A percentile compares a stretch with the other conserved stretches of the same genome.
phyloP scores from a whole-genome alignment of 169 alveolate species.

The Plasmodium billcollinsi region DNA sequence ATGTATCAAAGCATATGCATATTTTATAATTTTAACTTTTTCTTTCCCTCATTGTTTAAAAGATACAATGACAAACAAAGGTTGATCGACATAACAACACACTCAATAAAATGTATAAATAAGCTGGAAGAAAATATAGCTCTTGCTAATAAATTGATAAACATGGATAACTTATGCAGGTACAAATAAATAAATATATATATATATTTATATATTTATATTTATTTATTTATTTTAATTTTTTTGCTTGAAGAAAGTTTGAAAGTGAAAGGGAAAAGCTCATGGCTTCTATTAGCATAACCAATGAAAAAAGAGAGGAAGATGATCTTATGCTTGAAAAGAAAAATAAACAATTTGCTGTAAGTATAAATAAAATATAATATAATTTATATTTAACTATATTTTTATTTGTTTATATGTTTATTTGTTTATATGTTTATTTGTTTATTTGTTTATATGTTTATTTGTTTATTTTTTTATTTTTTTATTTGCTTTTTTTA shows the following conservation, averaged over 20 bases:
- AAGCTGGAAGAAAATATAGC: constrained; percentile 40
- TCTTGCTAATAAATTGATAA: constrained; percentile 54
- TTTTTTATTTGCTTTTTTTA: too few species aligned
- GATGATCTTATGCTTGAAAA: background rate
- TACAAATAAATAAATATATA: background rate
- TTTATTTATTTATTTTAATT: background rate
- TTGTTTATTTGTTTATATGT: constrained; percentile 1
- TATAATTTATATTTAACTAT: background rate
- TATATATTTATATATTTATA: background rate
- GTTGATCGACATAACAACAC: constrained; percentile 33
- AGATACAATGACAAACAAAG: constrained; percentile 62
- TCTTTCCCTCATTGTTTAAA: background rate
- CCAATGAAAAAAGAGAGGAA: constrained; percentile 4
- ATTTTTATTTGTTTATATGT: background rate
- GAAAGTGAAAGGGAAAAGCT: constrained; percentile 56
- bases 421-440: background rate
- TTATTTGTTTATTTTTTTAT: too few species aligned
- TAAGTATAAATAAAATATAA: constrained; percentile 6
- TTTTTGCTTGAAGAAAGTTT: constrained; percentile 21
- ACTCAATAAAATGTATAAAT: constrained; percentile 48
- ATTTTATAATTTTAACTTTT: background rate
- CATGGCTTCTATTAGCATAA: background rate
- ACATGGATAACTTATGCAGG: constrained; percentile 56
- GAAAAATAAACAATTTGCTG: background rate
- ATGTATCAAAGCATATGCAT: background rate